phyloP scores from a whole-genome alignment of 1,284 basidiomycete species.

The Farysia itapuensis region DNA sequence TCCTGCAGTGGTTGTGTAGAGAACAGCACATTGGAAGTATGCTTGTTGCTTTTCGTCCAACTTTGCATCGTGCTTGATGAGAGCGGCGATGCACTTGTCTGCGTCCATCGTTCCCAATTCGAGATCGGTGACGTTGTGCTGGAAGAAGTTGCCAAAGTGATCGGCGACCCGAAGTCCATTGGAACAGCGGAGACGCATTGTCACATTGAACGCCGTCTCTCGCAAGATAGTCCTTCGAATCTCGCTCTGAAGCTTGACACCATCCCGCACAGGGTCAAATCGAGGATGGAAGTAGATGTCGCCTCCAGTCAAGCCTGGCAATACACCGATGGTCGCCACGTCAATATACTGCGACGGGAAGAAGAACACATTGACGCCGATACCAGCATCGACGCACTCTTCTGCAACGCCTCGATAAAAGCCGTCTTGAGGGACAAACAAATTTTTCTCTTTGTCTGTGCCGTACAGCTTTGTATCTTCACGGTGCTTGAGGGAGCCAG shows the following conservation, averaged over 20 bases:
- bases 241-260: conserved; percentile 71
- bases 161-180: conserved; percentile 75
- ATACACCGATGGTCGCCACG: conserved; percentile 74
- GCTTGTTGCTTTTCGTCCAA: conserved; percentile 78
- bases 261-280: conserved; percentile 75
- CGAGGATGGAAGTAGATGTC: conserved; percentile 90
- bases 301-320: conserved; percentile 81
- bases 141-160: conserved; percentile 80
- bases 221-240: conserved; percentile 72
- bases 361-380: conserved; percentile 87
- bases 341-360: conserved; percentile 83
- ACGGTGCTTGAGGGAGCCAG: conserved; percentile 68
- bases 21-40: conserved; percentile 82
- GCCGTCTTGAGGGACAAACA: conserved; percentile 75
- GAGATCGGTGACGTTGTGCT: conserved; percentile 74
- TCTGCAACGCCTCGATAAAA: conserved; percentile 82
- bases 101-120: conserved; percentile 80
- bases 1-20: conserved; percentile 81
- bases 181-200: conserved; percentile 81
- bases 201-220: conserved; percentile 78
- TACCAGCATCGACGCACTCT: conserved; percentile 82
- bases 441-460: conserved; percentile 81
- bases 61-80: conserved; percentile 67
- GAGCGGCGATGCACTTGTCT: conserved; percentile 75
- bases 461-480: conserved; percentile 78